Evolutionary conservation across 1,284 basidiomycete species (phyloP), one percentile per base, ranked within the genome.

Genomic region (Lentinus polychrous): DNA sequence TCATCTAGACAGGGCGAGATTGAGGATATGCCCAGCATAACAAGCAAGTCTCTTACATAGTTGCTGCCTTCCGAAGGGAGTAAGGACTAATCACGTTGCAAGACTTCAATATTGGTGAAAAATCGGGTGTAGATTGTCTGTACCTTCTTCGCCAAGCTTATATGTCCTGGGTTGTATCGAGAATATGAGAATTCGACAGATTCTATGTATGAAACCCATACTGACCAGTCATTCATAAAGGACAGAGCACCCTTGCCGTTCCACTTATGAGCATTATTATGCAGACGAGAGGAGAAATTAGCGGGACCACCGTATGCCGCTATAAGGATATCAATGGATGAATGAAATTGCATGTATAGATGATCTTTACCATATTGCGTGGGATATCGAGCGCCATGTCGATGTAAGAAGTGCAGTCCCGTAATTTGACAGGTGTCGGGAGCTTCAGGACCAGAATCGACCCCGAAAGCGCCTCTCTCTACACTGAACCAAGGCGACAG

Each of bases 401-500:
- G 74, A 62, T 92, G 87, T 52, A 93, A 65, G 52, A 91, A 66
- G 62, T 91, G 87, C 49, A 91, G 65, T 8, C 83, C 86, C 35
- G 79, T 86, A 41, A 93, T 67, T 8, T 70, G 66, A 63, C 91
- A 92, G 3, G 72, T 74, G 24, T 82, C 73, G 5, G 91, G 91
- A 1, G 81, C 68, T 36, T 79, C 76, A 0, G 87, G 83, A 8
- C 76, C 73, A 0, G 89, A 83, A 57, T 86, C 73, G 7, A 91
- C 57, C 1, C 91, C 90, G 65, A 91, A 93, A 1, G 75, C 69
- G 8, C 72, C 76, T 24, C 69, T 71, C n/a, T 71, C 70, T 39
- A 90, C 81, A 49, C 83, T 88, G 64, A 85, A 90, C 86, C 88
- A 91, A 7, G 91, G 91, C 0, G 86, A 82, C 35, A 93, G 65